These are phyloP conservation scores for Candida saitoana DNA, from an alignment of 805 yeast genomes.

Conservation along the genomic window DNA sequence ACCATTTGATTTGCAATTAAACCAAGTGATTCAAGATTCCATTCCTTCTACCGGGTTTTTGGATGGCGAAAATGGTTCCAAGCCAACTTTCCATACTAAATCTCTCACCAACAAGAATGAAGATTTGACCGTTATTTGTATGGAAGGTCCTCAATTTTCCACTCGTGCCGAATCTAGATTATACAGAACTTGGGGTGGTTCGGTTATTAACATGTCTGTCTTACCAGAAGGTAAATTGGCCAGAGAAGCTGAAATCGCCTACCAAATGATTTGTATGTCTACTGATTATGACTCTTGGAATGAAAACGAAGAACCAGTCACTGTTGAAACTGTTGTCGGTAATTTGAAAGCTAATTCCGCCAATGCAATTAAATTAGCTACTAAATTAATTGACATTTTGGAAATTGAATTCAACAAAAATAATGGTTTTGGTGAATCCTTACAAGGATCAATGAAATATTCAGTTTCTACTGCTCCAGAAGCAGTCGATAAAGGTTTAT, in stretches of 20 bases:
- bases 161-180: constrained; percentile 93
- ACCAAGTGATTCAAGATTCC: constrained; percentile 55
- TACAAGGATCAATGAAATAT: constrained; percentile 72
- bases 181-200: constrained; percentile 85
- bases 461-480: constrained; percentile 73
- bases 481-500: constrained; percentile 68
- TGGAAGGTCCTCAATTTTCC: constrained; percentile 99
- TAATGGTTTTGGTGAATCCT: constrained; percentile 58
- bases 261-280: constrained; percentile 98
- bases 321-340: constrained; percentile 95
- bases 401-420: constrained; percentile 57
- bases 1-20: constrained; percentile 81
- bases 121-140: constrained; percentile 84
- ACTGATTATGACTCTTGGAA: constrained; percentile 99
- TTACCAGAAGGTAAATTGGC: constrained; percentile 97
- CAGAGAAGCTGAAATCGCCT: constrained; percentile 92
- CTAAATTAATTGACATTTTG: constrained; percentile 60
- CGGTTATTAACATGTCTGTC: constrained; percentile 94
- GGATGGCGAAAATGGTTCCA: constrained; percentile 37
- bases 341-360: constrained; percentile 81
- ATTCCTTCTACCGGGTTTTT: constrained; percentile 45
- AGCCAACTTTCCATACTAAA: constrained; percentile 60
- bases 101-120: constrained; percentile 51
- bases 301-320: constrained; percentile 90
- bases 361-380: constrained; percentile 79